Evolutionary conservation across 208 protist genomes (phyloP).

Genomic region (Herpetomonas muscarum): DNA sequence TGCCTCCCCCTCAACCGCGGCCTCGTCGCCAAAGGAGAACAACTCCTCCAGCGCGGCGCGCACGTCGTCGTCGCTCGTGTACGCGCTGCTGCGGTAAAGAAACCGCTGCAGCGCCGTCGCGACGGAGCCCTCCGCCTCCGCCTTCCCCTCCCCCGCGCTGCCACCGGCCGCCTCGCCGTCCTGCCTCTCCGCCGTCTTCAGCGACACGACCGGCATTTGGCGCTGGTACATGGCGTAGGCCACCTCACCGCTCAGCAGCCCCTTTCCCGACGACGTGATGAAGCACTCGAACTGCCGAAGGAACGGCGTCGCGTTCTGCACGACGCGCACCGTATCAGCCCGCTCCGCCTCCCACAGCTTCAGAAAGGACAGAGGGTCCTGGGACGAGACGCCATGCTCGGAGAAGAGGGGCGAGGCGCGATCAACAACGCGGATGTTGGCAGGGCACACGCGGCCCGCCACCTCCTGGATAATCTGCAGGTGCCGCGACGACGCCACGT

Average conservation of each 20-base stretch:
- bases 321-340: slow-evolving; percentile 30
- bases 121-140: too few species aligned
- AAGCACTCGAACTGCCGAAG: slow-evolving; percentile 48
- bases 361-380: slow-evolving; percentile 16
- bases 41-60: too few species aligned
- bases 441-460: slow-evolving; percentile 5
- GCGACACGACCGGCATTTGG: slow-evolving; percentile 63
- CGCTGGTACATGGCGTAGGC: slow-evolving; percentile 61
- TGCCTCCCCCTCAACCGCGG: too few species aligned
- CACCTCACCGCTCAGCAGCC: slow-evolving; percentile 26
- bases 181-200: slow-evolving; percentile 7
- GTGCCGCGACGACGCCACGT: slow-evolving; percentile 10
- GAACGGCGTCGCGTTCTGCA: slow-evolving; percentile 31
- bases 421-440: slow-evolving; percentile 1
- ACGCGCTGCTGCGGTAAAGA: too few species aligned
- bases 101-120: too few species aligned
- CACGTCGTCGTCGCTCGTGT: too few species aligned
- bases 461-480: slow-evolving; percentile 6
- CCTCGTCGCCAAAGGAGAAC: too few species aligned
- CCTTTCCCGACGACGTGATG: slow-evolving; percentile 35
- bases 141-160: too few species aligned
- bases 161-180: not conserved
- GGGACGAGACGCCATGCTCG: slow-evolving; percentile 2
- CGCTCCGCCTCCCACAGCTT: slow-evolving; percentile 50
- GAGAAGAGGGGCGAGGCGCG: slow-evolving; percentile 13